Evolutionary conservation across 2,329 filamentous ascomycete genomes (phyloP).

Genomic region (Ceratocystis colombiana): DNA sequence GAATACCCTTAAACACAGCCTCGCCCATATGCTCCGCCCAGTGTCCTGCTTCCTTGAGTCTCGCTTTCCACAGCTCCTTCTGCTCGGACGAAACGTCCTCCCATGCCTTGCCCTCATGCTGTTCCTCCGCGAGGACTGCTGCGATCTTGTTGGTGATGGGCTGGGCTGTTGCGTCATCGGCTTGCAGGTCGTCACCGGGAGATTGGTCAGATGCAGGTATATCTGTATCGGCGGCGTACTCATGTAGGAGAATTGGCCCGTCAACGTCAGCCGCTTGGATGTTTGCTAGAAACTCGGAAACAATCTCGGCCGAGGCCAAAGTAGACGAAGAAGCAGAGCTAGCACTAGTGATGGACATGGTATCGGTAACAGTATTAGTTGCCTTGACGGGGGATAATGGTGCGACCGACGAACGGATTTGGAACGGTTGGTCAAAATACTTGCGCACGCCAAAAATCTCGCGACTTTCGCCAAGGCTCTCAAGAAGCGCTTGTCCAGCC

Average conservation of each 20-base stretch:
- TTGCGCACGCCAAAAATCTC: constrained; percentile 38
- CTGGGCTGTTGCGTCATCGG: neutral
- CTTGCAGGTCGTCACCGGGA: neutral
- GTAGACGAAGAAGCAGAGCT: neutral
- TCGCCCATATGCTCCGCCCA: constrained; percentile 75
- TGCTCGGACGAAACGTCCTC: constrained; percentile 56
- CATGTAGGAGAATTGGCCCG: constrained; percentile 21
- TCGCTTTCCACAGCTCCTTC: constrained; percentile 57
- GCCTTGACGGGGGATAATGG: constrained; percentile 18
- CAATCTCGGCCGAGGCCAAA: constrained; percentile 13
- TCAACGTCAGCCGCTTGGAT: constrained; percentile 17
- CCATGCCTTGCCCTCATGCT: constrained; percentile 54
- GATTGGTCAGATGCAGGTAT: neutral
- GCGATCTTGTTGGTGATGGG: constrained; percentile 3
- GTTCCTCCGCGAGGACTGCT: constrained; percentile 39
- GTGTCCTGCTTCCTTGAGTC: constrained; percentile 58
- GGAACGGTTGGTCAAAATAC: constrained; percentile 24
- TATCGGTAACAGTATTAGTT: constrained; percentile 9
- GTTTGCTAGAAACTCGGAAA: constrained; percentile 20
- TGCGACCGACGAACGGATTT: constrained; percentile 17
- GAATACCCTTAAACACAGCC: constrained; percentile 61
- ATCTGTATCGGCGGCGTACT: neutral
- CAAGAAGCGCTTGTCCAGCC: constrained; percentile 53
- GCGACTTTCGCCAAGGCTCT: constrained; percentile 48
- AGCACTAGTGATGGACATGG: neutral